Evolutionary conservation across 1,284 basidiomycete species (phyloP), one percentile per base, ranked within the genome.

Genomic region (Ustilago trichophora): DNA sequence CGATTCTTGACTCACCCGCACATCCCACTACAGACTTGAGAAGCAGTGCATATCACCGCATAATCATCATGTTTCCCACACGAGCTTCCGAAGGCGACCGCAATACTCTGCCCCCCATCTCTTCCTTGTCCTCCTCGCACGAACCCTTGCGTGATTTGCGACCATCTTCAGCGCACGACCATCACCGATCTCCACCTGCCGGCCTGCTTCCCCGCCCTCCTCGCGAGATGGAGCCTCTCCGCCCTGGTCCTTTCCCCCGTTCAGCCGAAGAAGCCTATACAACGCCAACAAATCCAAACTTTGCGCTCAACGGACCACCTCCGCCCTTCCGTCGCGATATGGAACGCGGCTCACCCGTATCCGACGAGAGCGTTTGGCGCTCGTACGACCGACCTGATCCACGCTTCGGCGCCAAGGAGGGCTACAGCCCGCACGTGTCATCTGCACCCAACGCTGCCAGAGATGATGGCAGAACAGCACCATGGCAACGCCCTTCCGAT

Each of bases 61-160:
- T 16, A 34, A 16, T 24, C 46, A 43, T 22, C 34, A 63, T 63
- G 60, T 52, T 52, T 21, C 44, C 48, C 9, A 34, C 7, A 18
- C 48, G 53, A 38, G 32, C 40, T 9, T 31, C 49, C 1, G 60
- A 63, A 56, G 44, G 38, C 27, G 60, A 52, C 31, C 60, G 53
- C 38, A 51, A 52, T n/a, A 52, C 60, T n/a, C 49, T 63, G 6
- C 53, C 60, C 8, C 49, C 53, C 36, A 63, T 63, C 35, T 52
- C 60, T n/a, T 29, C 51, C 6, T 46, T 62, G 9, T 49, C 57
- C 8, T 59, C 56, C 3, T 42, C 34, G 45, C 41, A 13, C 29
- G 29, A 25, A n/a, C n/a, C n/a, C n/a, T n/a, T n/a, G n/a, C n/a
- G n/a, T n/a, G 58, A 52, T 24, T 22, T 51, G 43, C 33, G 38